Conservation (phyloP, 1,139 yeast species). For the Spathaspora sp. region DNA sequence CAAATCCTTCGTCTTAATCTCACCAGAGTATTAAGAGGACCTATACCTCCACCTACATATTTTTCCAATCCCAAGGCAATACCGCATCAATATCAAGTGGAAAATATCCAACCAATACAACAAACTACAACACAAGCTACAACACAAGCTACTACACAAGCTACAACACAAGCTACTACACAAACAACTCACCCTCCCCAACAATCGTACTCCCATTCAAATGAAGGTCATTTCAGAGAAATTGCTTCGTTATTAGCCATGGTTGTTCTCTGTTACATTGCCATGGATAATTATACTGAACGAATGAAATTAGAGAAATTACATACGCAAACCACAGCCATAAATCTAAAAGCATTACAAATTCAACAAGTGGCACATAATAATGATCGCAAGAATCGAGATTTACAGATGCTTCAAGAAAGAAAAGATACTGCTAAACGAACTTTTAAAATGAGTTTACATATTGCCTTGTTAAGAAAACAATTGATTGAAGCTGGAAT, state of each 20-base stretch:
- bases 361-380: constrained; percentile 44
- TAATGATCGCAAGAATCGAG: constrained; percentile 46
- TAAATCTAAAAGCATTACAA: constrained; percentile 42
- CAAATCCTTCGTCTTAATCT: not conserved
- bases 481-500: constrained; percentile 54
- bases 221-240: constrained; percentile 26
- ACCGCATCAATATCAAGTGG: constrained; percentile 1
- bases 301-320: constrained; percentile 43
- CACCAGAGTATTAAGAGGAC: not conserved
- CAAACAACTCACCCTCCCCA: not conserved
- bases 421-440: constrained; percentile 49
- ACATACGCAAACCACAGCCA: constrained; percentile 38
- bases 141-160: not conserved
- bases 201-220: not conserved
- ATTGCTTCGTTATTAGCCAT: constrained; percentile 37
- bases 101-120: not conserved
- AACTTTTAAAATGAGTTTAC: constrained; percentile 60
- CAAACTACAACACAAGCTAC: not conserved
- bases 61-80: constrained; percentile 1
- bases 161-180: not conserved
- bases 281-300: constrained; percentile 50
- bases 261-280: constrained; percentile 45
- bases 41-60: not conserved
- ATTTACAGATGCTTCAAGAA: constrained; percentile 47
- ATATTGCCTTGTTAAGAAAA: constrained; percentile 59